These are phyloP conservation scores for Aspergillus intermedius DNA, from an alignment of 2,329 filamentous ascomycete genomes.

Conservation along the genomic window DNA sequence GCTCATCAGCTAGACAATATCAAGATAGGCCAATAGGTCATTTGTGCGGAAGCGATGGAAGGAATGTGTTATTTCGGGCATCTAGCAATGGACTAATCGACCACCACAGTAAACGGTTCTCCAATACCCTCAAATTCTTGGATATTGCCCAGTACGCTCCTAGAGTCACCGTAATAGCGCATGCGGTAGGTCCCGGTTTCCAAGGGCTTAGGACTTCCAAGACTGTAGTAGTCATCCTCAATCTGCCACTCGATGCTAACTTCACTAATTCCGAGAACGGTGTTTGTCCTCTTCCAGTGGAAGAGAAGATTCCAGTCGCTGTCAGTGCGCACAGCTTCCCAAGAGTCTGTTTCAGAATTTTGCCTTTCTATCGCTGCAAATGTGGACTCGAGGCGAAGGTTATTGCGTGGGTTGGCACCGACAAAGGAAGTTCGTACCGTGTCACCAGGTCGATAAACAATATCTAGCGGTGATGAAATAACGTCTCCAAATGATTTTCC, in stretches of 20 bases:
- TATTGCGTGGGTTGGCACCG: constrained; percentile 84
- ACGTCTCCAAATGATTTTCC: constrained; percentile 67
- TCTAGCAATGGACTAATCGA: not conserved
- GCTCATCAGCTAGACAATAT: no score
- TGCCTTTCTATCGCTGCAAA: constrained; percentile 69
- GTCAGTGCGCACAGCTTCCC: constrained; percentile 65
- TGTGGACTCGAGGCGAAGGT: constrained; percentile 70
- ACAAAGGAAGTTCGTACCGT: constrained; percentile 65
- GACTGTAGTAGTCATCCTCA: constrained; percentile 47
- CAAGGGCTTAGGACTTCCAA: constrained; percentile 28
- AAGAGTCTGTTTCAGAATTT: constrained; percentile 41
- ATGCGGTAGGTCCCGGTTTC: constrained; percentile 65
- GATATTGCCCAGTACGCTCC: constrained; percentile 56
- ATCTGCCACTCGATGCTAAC: constrained; percentile 78
- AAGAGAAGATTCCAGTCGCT: constrained; percentile 78
- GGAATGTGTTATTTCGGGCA: no score
- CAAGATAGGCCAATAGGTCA: no score
- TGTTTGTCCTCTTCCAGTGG: constrained; percentile 67
- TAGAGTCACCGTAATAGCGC: constrained; percentile 78
- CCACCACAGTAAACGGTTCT: constrained; percentile 35
- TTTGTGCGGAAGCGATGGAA: no score
- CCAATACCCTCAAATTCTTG: constrained; percentile 64
- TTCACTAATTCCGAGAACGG: constrained; percentile 66
- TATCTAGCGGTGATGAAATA: constrained; percentile 43
- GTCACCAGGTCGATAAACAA: constrained; percentile 55